These are phyloP conservation scores for Mycena haematopus DNA, from an alignment of 768 basidiomycete genomes.

Conservation along the genomic window DNA sequence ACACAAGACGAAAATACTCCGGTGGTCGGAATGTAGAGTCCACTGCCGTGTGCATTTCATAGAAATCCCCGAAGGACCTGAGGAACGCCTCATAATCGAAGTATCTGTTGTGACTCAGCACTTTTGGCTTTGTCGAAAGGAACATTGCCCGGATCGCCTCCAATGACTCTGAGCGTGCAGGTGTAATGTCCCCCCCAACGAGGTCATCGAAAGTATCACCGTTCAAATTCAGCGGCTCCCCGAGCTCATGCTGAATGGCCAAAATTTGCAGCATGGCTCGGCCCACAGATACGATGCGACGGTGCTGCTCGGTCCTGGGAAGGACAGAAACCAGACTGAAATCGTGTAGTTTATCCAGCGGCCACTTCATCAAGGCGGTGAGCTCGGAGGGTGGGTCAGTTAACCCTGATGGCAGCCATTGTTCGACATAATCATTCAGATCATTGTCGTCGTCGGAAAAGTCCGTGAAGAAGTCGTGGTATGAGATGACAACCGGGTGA, in stretches of 20 bases:
- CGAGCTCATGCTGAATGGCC: constrained; percentile 1
- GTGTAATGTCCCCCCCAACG: background rate
- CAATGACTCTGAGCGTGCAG: background rate
- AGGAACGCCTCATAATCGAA: background rate
- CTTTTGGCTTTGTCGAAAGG: background rate
- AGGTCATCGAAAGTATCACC: background rate
- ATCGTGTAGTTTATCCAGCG: too few relatives aligned
- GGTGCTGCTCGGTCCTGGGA: background rate
- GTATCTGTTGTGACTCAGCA: background rate
- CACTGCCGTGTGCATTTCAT: background rate
- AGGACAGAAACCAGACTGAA: too few relatives aligned
- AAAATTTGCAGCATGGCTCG: constrained; percentile 2
- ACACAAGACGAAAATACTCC: background rate
- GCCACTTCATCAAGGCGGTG: too few relatives aligned
- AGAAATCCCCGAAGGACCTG: background rate
- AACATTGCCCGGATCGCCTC: background rate
- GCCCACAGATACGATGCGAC: background rate
- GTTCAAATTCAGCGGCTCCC: background rate
- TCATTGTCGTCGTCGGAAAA: too few relatives aligned
- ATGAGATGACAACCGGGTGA: too few relatives aligned
- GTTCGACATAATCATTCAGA: too few relatives aligned
- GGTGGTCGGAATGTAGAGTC: background rate
- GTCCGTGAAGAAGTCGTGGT: too few relatives aligned
- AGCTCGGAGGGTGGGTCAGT: too few relatives aligned
- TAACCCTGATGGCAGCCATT: too few relatives aligned